A percentile compares a stretch with the other conserved stretches of the same genome.
Conservation (phyloP, 129 eudicot genomes). For the Smallanthus sonchifolius region DNA sequence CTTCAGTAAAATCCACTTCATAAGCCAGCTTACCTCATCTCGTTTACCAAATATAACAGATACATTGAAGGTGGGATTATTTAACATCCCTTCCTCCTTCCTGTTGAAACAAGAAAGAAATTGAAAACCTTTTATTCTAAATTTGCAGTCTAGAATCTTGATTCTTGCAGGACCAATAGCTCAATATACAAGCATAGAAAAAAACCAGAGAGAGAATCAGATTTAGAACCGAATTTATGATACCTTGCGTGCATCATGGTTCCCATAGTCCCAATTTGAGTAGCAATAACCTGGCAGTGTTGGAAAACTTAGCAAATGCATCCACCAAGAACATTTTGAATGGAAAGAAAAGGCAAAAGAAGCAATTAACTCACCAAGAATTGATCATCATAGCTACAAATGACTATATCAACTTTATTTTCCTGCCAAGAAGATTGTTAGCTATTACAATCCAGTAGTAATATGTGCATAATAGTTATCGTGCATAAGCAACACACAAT, state of each 20-base stretch:
- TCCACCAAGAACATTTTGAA: not conserved
- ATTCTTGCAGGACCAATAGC: not conserved
- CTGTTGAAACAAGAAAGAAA: slow-evolving; percentile 29
- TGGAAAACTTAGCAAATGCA: slow-evolving; percentile 11
- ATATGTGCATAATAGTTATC: not conserved
- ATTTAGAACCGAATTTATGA: not conserved
- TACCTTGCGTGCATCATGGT: slow-evolving; percentile 87
- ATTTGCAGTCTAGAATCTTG: not conserved
- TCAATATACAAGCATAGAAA: not conserved
- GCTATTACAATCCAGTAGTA: not conserved
- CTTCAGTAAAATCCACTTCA: not conserved
- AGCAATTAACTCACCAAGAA: slow-evolving; percentile 46
- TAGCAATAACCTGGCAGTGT: slow-evolving; percentile 62
- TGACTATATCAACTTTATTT: slow-evolving; percentile 51
- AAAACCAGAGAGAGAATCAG: not conserved
- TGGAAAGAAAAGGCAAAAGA: not conserved
- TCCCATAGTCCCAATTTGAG: slow-evolving; percentile 97
- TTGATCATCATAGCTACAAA: slow-evolving; percentile 61
- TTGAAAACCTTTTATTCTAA: not conserved
- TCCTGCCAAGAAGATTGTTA: slow-evolving; percentile 46
- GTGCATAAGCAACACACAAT: not conserved
- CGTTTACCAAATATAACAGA: slow-evolving; percentile 81
- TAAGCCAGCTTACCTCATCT: slow-evolving; percentile 61
- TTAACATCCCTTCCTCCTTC: slow-evolving; percentile 79
- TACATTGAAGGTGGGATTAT: slow-evolving; percentile 66